phyloP scores from a whole-genome alignment of 495 filamentous ascomycete genomes.

The Cercophora scortea region DNA sequence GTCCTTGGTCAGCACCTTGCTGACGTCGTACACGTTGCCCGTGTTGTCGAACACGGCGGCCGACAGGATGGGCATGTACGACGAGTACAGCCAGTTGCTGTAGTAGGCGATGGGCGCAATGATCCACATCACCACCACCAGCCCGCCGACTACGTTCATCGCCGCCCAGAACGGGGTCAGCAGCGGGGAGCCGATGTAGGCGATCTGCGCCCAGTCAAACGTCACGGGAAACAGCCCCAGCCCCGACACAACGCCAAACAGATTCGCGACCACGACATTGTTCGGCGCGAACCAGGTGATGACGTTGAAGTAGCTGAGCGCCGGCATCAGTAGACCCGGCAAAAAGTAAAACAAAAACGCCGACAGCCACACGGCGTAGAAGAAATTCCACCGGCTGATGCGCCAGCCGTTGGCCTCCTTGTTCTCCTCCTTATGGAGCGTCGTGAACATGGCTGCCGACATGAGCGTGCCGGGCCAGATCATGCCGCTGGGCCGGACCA shows the following conservation, averaged over 20 bases:
- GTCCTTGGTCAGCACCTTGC: conserved; percentile 61
- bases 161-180: conserved; percentile 89
- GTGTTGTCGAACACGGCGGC: conserved; percentile 75
- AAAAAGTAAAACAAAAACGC: conserved; percentile 75
- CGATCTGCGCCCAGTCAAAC: conserved; percentile 91
- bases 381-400: conserved; percentile 76
- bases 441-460: conserved; percentile 79
- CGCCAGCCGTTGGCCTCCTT: conserved; percentile 74
- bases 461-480: conserved; percentile 87
- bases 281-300: conserved; percentile 85
- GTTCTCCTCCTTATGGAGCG: conserved; percentile 78
- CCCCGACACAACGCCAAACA: conserved; percentile 80
- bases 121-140: conserved; percentile 85
- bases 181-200: conserved; percentile 81
- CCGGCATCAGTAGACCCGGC: conserved; percentile 77
- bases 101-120: conserved; percentile 78
- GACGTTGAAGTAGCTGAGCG: conserved; percentile 83
- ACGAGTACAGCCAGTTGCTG: conserved; percentile 64
- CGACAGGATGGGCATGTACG: conserved; percentile 75
- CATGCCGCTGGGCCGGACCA: conserved; percentile 83
- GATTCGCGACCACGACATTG: conserved; percentile 67
- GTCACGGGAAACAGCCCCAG: conserved; percentile 81
- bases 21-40: conserved; percentile 67
- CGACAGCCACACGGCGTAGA: conserved; percentile 59
- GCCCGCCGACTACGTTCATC: conserved; percentile 76